A percentile compares a stretch with the other conserved stretches of the same genome.
These are phyloP conservation scores for Aspergillus clavatus DNA, from an alignment of 2,329 filamentous ascomycete species.

Conservation along the genomic window DNA sequence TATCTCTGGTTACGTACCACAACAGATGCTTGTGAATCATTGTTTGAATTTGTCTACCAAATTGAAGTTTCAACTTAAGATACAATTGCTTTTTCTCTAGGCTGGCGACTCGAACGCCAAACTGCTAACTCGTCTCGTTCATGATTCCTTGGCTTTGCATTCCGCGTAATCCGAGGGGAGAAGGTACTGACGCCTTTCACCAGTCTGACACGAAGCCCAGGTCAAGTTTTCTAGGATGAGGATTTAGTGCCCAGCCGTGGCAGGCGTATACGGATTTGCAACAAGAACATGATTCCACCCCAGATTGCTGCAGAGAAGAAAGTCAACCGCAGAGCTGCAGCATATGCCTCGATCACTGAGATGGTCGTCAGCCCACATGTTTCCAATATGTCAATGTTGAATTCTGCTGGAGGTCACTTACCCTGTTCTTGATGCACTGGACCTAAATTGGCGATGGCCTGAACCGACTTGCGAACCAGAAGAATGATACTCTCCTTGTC, in stretches of 20 bases:
- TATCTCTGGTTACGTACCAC: too few relatives aligned
- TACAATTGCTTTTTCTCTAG: too few relatives aligned
- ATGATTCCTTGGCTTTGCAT: too few relatives aligned
- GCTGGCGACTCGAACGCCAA: too few relatives aligned
- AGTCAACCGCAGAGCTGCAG: slow-evolving; percentile 32
- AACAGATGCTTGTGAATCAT: too few relatives aligned
- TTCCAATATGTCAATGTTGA: background rate
- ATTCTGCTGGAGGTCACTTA: slow-evolving; percentile 28
- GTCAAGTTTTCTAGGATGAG: slow-evolving; percentile 1
- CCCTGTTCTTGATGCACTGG: slow-evolving; percentile 45
- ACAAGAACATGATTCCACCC: slow-evolving; percentile 29
- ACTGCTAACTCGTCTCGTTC: too few relatives aligned
- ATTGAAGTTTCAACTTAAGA: too few relatives aligned
- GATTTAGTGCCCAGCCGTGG: slow-evolving; percentile 28
- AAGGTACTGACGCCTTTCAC: too few relatives aligned
- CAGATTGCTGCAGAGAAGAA: slow-evolving; percentile 37
- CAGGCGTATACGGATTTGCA: slow-evolving; percentile 30
- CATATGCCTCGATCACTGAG: slow-evolving; percentile 36
- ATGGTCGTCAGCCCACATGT: slow-evolving; percentile 13
- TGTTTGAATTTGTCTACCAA: too few relatives aligned
- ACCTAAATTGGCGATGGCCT: slow-evolving; percentile 44
- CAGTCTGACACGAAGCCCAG: background rate
- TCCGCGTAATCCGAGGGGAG: too few relatives aligned
- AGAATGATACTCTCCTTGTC: slow-evolving; percentile 52
- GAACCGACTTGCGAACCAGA: slow-evolving; percentile 49